Base-by-base conservation (phyloP, 139 green algal species). In the Closterium sp. region DNA sequence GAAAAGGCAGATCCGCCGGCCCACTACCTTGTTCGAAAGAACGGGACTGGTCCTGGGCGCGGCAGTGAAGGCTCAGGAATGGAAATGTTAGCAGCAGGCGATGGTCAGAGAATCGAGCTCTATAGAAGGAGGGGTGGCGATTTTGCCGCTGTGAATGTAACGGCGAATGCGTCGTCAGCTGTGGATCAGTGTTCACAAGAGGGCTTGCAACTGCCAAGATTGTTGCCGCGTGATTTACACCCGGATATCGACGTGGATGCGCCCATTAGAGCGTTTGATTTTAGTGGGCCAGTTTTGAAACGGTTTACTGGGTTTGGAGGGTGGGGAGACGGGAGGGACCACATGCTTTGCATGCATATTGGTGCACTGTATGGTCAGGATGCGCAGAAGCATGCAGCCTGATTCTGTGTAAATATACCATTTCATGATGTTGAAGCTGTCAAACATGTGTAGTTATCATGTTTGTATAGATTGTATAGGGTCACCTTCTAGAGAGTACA, bases 291-390 rank as follows among this genome's bases (percentile, higher is more conserved):
- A 2, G 83, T 32, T 32, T 86, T 32, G 16, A 28, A 86, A 86
- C 28, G 30, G 16, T 94, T 94, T 35, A 28, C 28, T 33, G 87
- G 91, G 83, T 92, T 25, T 28, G 91, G 91, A 21, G 91, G 91
- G 16, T 94, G 91, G 91, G 88, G 88, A 25, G 91, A 94, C 34
- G 43, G 31, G 55, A 33, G 91, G 21, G 91, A 94, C 43, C 91
- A 90, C 23, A 36, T 84, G 31, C 87, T 94, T 7, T 94, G 91
- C 85, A 33, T 85, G 33, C 66, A 90, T 28, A 90, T 92, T 88
- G 33, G 34, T 34, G 55, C 55, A 34, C 33, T 31, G 84, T 92
- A 30, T 92, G 83, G 83, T n/a, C n/a, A n/a, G n/a, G 31, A 33
- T 31, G n/a, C 83, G 83, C 31, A 76, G 55, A 16, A 76, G 55